Evolutionary conservation across 78 protist genomes (phyloP).

Genomic region (Cavenderia fasciculata): DNA sequence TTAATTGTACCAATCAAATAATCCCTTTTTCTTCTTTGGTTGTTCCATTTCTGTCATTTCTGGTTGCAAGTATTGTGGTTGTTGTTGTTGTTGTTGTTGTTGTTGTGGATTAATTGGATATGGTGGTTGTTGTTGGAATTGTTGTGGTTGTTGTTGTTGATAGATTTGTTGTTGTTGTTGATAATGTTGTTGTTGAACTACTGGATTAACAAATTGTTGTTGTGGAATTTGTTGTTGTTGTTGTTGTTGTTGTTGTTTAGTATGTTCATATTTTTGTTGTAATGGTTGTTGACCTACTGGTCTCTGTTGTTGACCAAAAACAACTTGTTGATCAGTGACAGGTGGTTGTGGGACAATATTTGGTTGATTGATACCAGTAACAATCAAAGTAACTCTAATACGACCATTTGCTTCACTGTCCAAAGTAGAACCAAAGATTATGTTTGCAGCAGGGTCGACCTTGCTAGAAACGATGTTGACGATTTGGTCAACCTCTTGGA

Average conservation of each 20-base stretch:
- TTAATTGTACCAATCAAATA: neutral
- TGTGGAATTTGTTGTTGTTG: neutral
- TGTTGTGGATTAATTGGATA: neutral
- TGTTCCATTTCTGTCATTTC: neutral
- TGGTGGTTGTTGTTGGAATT: slow-evolving; percentile 20
- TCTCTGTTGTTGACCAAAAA: neutral
- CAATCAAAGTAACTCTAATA: slow-evolving; percentile 78
- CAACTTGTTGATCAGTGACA: neutral
- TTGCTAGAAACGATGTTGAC: slow-evolving; percentile 53
- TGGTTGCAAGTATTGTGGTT: neutral
- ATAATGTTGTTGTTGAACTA: neutral
- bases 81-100: neutral
- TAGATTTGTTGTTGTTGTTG: neutral
- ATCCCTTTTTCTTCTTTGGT: neutral
- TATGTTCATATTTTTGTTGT: neutral
- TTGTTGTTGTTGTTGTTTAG: neutral
- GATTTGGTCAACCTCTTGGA: slow-evolving; percentile 77
- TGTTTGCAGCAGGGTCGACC: slow-evolving; percentile 79
- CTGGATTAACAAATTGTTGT: slow-evolving; percentile 9
- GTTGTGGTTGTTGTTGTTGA: slow-evolving; percentile 2
- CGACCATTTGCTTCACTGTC: slow-evolving; percentile 59
- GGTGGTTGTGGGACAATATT: neutral
- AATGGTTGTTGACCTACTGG: neutral
- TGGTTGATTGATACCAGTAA: slow-evolving; percentile 76
- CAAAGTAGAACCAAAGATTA: slow-evolving; percentile 81